These are phyloP conservation scores for Logfia minima DNA, from an alignment of 129 eudicot genomes.

Conservation along the genomic window DNA sequence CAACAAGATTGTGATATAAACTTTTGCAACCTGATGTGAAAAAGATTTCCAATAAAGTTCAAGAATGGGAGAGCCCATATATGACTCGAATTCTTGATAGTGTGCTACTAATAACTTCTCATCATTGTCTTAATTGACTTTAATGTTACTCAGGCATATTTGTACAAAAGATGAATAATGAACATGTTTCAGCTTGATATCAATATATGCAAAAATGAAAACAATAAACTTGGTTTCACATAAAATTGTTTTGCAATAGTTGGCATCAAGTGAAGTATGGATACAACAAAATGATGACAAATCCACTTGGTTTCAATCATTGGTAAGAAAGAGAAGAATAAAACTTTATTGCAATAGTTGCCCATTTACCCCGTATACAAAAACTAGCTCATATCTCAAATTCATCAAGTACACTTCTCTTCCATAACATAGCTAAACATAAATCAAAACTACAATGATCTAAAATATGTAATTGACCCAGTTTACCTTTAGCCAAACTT, in stretches of 20 bases:
- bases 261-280: not conserved
- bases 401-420: not conserved
- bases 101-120: slow-evolving; percentile 3
- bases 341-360: not conserved
- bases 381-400: not conserved
- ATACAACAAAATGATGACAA: not conserved
- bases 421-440: not conserved
- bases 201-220: not conserved
- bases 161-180: not conserved
- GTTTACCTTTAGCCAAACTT: slow-evolving; percentile 82
- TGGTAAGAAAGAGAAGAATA: not conserved
- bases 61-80: not conserved
- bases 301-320: not conserved
- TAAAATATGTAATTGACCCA: not conserved
- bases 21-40: slow-evolving; percentile 5
- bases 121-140: not conserved
- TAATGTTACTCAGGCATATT: not conserved
- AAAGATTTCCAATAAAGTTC: not conserved
- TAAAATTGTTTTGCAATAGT: not conserved
- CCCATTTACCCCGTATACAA: not conserved
- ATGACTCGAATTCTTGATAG: slow-evolving; percentile 5
- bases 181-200: no score
- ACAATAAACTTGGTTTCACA: not conserved
- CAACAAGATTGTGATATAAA: not conserved
- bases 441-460: not conserved